phyloP scores from a whole-genome alignment of 306 rosid species.

The Rosa chinensis region DNA sequence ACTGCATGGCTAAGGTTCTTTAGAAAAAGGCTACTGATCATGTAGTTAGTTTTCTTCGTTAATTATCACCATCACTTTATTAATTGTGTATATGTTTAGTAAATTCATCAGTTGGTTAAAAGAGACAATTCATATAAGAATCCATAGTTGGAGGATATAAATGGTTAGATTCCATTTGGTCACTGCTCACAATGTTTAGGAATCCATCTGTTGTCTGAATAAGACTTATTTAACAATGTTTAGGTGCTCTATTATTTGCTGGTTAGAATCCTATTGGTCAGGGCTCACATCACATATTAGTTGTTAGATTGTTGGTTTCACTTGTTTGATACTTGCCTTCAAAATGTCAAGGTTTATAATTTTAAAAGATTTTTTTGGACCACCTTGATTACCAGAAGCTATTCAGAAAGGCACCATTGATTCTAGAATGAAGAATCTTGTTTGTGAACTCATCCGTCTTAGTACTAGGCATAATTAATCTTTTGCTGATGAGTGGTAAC shows the following conservation, averaged over 20 bases:
- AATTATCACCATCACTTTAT: not conserved
- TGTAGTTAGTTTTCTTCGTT: not conserved
- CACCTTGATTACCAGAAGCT: conserved; percentile 1
- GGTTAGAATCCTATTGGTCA: not conserved
- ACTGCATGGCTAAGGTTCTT: not conserved
- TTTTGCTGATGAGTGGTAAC: too few relatives aligned
- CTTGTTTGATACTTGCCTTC: not conserved
- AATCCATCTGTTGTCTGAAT: not conserved
- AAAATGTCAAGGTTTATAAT: not conserved
- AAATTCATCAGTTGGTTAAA: not conserved
- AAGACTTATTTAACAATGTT: conserved; percentile 6
- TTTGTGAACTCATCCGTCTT: not conserved
- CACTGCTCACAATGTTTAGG: conserved; percentile 16
- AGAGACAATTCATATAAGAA: not conserved
- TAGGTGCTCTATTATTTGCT: not conserved
- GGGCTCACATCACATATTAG: not conserved
- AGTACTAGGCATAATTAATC: not conserved
- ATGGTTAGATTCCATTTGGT: conserved; percentile 10
- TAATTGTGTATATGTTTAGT: not conserved
- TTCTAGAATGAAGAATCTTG: not conserved
- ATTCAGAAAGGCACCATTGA: not conserved
- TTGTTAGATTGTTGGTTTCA: not conserved
- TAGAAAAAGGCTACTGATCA: not conserved
- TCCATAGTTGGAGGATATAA: not conserved
- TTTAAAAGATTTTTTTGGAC: not conserved